A percentile compares a stretch with the other conserved stretches of the same genome.
Evolutionary conservation across 495 filamentous ascomycete species (phyloP).

Genomic region (Xylaria curta): DNA sequence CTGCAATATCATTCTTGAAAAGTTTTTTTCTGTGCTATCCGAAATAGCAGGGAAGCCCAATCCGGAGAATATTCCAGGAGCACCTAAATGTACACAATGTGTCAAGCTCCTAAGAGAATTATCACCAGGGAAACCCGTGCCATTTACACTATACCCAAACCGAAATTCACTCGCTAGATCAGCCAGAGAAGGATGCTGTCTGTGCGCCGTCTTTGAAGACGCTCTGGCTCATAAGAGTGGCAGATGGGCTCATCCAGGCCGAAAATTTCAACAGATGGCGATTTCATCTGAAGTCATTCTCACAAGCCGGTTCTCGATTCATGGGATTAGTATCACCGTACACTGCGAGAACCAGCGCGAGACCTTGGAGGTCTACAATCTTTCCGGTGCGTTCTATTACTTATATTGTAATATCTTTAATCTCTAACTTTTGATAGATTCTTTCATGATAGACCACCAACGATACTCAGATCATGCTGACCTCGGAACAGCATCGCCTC

Average conservation of each 20-base stretch:
- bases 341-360: neutral
- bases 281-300: too few relatives aligned
- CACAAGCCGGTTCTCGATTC: too few relatives aligned
- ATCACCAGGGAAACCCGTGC: neutral
- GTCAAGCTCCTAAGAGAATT: neutral
- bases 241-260: too few relatives aligned
- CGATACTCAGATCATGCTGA: neutral
- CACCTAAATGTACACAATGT: neutral
- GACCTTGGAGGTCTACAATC: neutral
- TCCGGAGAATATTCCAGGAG: neutral
- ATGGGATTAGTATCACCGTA: neutral
- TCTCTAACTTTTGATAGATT: neutral
- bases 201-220: neutral
- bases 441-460: neutral
- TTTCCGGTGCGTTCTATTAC: neutral
- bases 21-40: neutral
- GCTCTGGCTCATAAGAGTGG: neutral
- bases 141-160: neutral
- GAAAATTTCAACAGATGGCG: too few relatives aligned
- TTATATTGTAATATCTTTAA: too few relatives aligned
- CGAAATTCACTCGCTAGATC: neutral
- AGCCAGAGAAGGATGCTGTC: neutral
- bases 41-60: neutral
- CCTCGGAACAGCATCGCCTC: neutral
- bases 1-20: neutral